Evolutionary conservation across 441 rosid genomes (phyloP).

Genomic region (Biscutella laevigata): DNA sequence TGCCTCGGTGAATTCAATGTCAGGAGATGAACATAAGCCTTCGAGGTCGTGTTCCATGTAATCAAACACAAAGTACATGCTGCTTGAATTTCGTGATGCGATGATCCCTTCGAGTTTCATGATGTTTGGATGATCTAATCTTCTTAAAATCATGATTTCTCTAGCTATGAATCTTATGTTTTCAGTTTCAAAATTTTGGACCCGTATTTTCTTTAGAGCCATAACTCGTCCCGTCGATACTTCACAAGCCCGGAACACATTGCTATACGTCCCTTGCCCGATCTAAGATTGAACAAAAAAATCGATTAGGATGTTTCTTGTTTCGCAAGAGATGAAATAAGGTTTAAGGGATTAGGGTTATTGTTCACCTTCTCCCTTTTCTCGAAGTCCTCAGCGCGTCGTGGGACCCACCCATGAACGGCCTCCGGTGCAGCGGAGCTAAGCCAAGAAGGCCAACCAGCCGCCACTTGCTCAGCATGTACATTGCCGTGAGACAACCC

Average conservation of each 20-base stretch:
- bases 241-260: constrained; percentile 78
- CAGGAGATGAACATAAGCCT: constrained; percentile 63
- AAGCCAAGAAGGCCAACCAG: constrained; percentile 95
- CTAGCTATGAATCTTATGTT: constrained; percentile 86
- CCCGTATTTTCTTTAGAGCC: constrained; percentile 78
- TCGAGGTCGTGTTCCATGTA: constrained; percentile 95
- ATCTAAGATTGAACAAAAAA: constrained; percentile 49
- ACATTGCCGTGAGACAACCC: no score
- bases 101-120: constrained; percentile 75
- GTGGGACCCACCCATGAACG: constrained; percentile 76
- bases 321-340: background rate
- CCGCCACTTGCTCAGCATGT: constrained; percentile 69
- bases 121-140: constrained; percentile 83
- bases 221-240: constrained; percentile 65
- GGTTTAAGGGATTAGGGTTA: background rate
- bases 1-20: constrained; percentile 54
- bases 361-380: constrained; percentile 79
- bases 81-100: constrained; percentile 58
- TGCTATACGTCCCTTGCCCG: constrained; percentile 96
- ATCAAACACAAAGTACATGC: constrained; percentile 78
- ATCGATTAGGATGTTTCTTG: constrained; percentile 6
- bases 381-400: constrained; percentile 64
- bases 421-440: constrained; percentile 73
- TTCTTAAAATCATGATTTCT: constrained; percentile 75
- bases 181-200: constrained; percentile 77